Percentiles rank a stretch among this genome's conserved stretches.
Conservation (phyloP, 2,329 filamentous ascomycete species). For the Didymella keratinophila region DNA sequence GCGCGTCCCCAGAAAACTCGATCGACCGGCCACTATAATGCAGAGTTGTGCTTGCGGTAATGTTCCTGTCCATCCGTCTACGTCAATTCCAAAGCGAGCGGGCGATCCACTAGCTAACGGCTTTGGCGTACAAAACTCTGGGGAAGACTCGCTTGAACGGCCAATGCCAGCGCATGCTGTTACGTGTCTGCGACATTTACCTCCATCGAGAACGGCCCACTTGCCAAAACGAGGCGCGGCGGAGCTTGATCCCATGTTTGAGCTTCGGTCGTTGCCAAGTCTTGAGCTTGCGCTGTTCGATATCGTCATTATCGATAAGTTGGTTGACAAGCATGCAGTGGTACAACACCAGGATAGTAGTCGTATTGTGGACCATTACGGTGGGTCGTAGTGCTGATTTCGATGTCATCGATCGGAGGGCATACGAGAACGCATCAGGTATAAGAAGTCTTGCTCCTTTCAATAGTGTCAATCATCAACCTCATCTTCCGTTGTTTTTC, state of each 20-base stretch:
- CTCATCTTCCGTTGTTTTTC: slow-evolving; percentile 2
- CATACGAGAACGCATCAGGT: neutral
- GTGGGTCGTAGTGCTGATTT: slow-evolving; percentile 2
- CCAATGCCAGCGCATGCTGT: slow-evolving; percentile 27
- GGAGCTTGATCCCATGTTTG: slow-evolving; percentile 9
- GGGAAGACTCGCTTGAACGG: slow-evolving; percentile 4
- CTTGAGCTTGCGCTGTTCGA: slow-evolving; percentile 20
- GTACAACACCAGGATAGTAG: slow-evolving; percentile 15
- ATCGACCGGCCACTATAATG: slow-evolving; percentile 3
- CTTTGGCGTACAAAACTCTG: slow-evolving; percentile 13
- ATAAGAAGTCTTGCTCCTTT: neutral
- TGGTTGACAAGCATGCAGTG: slow-evolving; percentile 2
- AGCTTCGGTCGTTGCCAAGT: slow-evolving; percentile 10
- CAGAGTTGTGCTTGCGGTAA: slow-evolving; percentile 1
- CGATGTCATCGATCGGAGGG: slow-evolving; percentile 15
- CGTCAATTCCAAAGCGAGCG: slow-evolving; percentile 9
- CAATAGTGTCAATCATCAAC: neutral
- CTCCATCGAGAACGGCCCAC: slow-evolving; percentile 6
- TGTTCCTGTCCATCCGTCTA: slow-evolving; percentile 16
- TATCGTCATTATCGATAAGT: slow-evolving; percentile 27
- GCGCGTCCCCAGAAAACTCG: neutral
- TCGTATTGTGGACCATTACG: slow-evolving; percentile 2
- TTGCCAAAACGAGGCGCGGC: neutral
- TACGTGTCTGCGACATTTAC: slow-evolving; percentile 25
- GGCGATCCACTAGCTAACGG: slow-evolving; percentile 12